Base-by-base conservation (phyloP, 2,329 filamentous ascomycete genomes). In the Pseudogymnoascus sp. region DNA sequence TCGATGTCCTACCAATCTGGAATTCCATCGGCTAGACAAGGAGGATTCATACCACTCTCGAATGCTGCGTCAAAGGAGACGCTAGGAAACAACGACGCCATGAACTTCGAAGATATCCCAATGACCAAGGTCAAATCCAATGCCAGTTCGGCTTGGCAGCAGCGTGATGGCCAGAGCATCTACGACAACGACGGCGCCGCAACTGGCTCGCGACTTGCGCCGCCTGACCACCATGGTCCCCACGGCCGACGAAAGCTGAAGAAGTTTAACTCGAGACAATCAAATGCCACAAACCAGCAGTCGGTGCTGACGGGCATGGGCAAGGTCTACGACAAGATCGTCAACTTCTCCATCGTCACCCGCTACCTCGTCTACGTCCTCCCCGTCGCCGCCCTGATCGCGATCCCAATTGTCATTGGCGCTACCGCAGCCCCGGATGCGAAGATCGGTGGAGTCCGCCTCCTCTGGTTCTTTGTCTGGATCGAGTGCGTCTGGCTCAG, bases 291-390 rank as follows among this genome's bases (percentile, higher is more conserved):
- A 7, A 75, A 79, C 64, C 76, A 78, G 6, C 82, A 85, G 1
- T 83, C 84, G 16, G 74, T 82, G 34, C 79, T 90, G 67, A 90
- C 86, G 69, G 82, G 82, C 66, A 84, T 90, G 79, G 88, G 88
- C 51, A 80, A 80, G 65, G 71, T 90, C 37, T 88, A 90, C 75
- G 80, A 81, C 70, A 87, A 83, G 73, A 80, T 90, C 67, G 77
- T 89, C 65, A 78, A 80, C 69, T 86, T 86, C 71, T 87, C 85
- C 6, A 79, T 86, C 67, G 71, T 89, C 66, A 87, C 85, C 3
- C 80, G 87, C 57, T 90, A 90, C 72, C 77, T 89, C 60, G 79
- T 90, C 67, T 90, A 90, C 71, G 81, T 90, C 67, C 75, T 87
- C 23, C 88, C 88, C 4, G 77, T 90, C 31, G 85, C 81, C 54